Conservation (phyloP, 768 basidiomycete species). For the Peribolospora baueri region DNA sequence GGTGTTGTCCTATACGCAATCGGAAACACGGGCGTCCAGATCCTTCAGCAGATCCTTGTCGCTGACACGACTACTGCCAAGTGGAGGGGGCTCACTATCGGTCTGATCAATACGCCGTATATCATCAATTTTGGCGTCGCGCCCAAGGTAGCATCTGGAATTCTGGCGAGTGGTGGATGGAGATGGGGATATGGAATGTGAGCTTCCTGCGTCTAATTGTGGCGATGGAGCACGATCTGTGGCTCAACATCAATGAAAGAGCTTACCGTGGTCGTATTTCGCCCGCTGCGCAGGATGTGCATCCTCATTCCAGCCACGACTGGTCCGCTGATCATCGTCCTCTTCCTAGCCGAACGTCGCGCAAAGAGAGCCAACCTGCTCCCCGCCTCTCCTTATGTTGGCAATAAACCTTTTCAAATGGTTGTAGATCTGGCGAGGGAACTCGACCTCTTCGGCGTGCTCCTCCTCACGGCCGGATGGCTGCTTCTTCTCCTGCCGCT, state of each 20-base stretch:
- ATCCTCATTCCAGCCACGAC: neutral
- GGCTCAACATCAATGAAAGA: no score
- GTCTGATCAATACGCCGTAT: neutral
- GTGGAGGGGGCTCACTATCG: neutral
- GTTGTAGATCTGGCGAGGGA: neutral
- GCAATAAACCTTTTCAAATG: neutral
- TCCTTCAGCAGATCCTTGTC: neutral
- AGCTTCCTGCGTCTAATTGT: no score
- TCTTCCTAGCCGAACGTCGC: neutral
- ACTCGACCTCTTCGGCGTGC: constrained; percentile 29
- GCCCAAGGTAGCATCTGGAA: neutral
- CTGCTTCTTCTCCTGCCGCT: constrained; percentile 29
- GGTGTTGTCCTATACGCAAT: neutral
- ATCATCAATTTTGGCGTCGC: neutral
- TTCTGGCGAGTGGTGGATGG: neutral
- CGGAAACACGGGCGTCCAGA: neutral
- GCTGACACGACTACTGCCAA: neutral
- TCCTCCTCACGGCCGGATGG: constrained; percentile 25
- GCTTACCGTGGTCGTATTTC: no score
- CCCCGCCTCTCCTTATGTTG: neutral
- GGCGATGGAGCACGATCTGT: no score
- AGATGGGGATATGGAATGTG: neutral
- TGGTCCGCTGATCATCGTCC: neutral
- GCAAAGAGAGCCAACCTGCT: neutral
- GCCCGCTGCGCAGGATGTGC: neutral